Conservation (phyloP, 2,329 filamentous ascomycete genomes). For the Dichotomopilus funicola region DNA sequence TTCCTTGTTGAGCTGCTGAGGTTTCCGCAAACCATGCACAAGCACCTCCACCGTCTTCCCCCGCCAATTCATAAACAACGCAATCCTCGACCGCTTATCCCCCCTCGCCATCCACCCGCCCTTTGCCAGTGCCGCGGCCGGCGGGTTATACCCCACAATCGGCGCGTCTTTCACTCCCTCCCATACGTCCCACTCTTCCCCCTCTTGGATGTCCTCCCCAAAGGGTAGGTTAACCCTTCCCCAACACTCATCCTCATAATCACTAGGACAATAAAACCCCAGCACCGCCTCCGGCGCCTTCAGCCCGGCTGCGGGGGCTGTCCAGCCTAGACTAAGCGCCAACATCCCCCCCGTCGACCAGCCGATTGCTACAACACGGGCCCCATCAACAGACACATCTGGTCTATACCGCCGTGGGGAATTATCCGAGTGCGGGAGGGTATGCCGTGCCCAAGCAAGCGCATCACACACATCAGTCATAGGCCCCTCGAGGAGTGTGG, state of each 20-base stretch:
- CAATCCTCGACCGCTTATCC: neutral
- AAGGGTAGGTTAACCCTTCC: neutral
- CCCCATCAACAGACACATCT: neutral
- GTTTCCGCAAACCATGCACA: constrained; percentile 20
- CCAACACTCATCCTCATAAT: constrained; percentile 6
- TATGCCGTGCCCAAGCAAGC: constrained; percentile 21
- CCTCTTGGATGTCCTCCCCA: neutral
- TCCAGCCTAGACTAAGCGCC: constrained; percentile 39
- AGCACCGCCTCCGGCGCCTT: constrained; percentile 37
- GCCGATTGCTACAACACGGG: neutral
- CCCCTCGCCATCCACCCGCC: neutral
- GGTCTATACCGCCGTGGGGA: neutral
- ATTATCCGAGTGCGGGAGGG: neutral
- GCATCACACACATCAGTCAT: constrained; percentile 42
- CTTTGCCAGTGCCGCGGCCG: neutral
- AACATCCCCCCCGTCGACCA: constrained; percentile 35
- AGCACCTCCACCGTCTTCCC: constrained; percentile 21
- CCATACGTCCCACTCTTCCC: neutral
- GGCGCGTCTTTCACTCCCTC: neutral
- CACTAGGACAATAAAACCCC: constrained; percentile 34
- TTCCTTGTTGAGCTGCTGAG: neutral
- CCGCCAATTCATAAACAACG: neutral
- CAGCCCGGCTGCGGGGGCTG: constrained; percentile 25
- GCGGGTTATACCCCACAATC: neutral
- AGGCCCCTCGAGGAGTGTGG: constrained; percentile 38